Conservation (phyloP, 257 asterid genomes). For the Solanum chiquidenum region DNA sequence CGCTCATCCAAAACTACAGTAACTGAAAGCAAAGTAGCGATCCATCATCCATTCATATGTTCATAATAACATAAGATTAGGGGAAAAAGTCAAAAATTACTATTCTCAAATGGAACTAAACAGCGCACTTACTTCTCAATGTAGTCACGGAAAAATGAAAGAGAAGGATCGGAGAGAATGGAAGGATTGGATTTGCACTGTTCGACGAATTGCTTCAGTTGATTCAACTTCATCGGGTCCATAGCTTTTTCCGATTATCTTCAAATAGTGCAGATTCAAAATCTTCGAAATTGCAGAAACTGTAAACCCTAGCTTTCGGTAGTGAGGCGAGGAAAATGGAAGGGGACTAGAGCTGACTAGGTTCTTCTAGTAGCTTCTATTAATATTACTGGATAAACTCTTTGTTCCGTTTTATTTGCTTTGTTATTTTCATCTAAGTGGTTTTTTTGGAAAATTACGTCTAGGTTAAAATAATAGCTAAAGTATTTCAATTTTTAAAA, state of each 20-base stretch:
- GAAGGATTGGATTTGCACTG: constrained; percentile 63
- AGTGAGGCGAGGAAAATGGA: neutral
- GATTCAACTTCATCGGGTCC: constrained; percentile 54
- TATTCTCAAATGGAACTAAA: neutral
- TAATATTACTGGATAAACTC: neutral
- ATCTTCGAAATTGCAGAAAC: neutral
- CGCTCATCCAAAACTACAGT: neutral
- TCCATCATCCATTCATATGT: neutral
- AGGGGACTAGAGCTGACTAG: neutral
- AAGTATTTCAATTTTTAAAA: too few species aligned
- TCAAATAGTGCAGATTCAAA: neutral
- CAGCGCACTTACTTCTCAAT: constrained; percentile 63
- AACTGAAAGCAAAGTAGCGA: neutral
- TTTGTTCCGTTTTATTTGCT: neutral
- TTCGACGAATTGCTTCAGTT: constrained; percentile 51
- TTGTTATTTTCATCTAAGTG: neutral
- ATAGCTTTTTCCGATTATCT: constrained; percentile 5
- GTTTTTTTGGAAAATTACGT: neutral
- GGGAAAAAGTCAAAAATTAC: neutral
- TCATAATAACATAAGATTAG: neutral
- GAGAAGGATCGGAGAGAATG: constrained; percentile 63
- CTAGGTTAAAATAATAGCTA: neutral
- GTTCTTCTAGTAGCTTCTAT: constrained; percentile 15
- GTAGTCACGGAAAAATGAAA: constrained; percentile 67
- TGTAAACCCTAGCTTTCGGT: neutral